Percentiles rank a stretch among this genome's conserved stretches.
Conservation (phyloP, 331 rosid species). For the Quercus lobata region DNA sequence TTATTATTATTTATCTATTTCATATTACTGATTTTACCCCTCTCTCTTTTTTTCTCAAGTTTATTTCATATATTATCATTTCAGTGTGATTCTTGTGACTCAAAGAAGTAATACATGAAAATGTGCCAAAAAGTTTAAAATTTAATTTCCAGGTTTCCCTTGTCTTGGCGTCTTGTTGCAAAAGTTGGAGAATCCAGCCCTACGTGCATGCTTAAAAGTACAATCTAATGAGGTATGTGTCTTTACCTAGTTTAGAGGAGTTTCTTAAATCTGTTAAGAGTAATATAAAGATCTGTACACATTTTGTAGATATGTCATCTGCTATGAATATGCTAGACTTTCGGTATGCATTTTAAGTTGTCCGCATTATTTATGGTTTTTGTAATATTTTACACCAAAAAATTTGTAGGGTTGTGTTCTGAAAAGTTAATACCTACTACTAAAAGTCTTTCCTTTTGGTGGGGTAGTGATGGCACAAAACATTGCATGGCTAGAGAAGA, state of each 20-base stretch:
- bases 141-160: conserved; percentile 73
- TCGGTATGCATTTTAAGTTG: no score
- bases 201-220: conserved; percentile 80
- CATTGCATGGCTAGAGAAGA: no score
- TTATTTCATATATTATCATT: not conserved
- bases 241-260: conserved; percentile 11
- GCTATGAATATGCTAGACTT: not conserved
- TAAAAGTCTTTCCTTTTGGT: no score
- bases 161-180: conserved; percentile 92
- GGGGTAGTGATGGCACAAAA: no score
- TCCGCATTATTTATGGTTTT: no score
- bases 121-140: conserved; percentile 6
- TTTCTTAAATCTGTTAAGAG: not conserved
- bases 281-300: not conserved
- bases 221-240: conserved; percentile 74
- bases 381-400: no score
- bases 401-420: no score
- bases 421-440: no score
- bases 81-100: no score
- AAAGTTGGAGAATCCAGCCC: conserved; percentile 92
- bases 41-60: not conserved
- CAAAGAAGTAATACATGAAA: not conserved
- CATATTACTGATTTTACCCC: not conserved
- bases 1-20: not conserved
- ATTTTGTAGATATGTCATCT: not conserved